phyloP scores from a whole-genome alignment of 805 yeast genomes.

The Ogataea saltuana region DNA sequence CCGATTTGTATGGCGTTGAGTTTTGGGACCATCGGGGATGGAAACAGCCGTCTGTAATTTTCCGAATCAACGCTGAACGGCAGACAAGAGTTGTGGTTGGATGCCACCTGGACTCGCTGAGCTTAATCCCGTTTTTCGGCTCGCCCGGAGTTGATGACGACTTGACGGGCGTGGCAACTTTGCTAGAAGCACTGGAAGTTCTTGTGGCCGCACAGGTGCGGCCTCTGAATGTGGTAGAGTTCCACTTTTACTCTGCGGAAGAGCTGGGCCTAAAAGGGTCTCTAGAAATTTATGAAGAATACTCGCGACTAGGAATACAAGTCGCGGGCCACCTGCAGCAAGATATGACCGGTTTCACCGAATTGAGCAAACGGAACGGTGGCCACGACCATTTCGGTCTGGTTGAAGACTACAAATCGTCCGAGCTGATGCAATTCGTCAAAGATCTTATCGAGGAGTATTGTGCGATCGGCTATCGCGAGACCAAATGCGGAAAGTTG shows the following conservation, averaged over 20 bases:
- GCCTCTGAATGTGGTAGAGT: constrained; percentile 66
- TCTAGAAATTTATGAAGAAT: constrained; percentile 66
- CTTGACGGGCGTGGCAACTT: constrained; percentile 83
- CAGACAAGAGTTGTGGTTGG: constrained; percentile 64
- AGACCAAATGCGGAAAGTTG: constrained; percentile 85
- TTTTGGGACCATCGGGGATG: constrained; percentile 64
- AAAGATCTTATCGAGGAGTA: constrained; percentile 62
- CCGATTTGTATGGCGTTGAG: constrained; percentile 37
- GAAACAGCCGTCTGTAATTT: constrained; percentile 77
- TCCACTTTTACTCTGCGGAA: constrained; percentile 95
- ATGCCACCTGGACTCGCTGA: constrained; percentile 86
- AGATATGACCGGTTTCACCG: constrained; percentile 88
- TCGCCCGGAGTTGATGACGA: constrained; percentile 98
- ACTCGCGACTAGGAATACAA: constrained; percentile 42
- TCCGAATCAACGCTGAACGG: constrained; percentile 49
- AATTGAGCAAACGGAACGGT: constrained; percentile 48
- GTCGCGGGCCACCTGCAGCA: constrained; percentile 89
- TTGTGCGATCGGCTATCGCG: constrained; percentile 67
- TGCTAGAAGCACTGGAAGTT: constrained; percentile 71
- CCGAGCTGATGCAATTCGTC: constrained; percentile 56
- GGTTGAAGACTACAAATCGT: constrained; percentile 66
- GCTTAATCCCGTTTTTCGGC: constrained; percentile 59
- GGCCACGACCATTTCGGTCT: constrained; percentile 75
- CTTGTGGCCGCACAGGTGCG: constrained; percentile 39
- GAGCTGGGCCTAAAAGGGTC: constrained; percentile 92